phyloP scores from a whole-genome alignment of 2,329 filamentous ascomycete genomes.

The Hymenoscyphus scutula region DNA sequence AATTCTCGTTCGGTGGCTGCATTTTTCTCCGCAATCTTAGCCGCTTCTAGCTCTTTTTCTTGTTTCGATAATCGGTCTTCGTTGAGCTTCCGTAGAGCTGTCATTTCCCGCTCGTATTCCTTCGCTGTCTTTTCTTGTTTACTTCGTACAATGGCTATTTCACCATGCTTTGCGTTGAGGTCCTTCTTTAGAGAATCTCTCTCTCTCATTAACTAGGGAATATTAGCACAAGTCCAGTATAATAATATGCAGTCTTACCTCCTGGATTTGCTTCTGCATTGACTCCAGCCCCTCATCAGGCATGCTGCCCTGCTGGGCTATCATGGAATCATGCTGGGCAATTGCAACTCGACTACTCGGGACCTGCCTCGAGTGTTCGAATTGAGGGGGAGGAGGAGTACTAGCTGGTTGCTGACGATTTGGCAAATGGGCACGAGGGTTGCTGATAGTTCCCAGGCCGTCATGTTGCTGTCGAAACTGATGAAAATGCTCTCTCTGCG shows the following conservation, averaged over 20 bases:
- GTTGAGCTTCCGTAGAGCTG: slow-evolving; percentile 59
- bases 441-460: slow-evolving; percentile 21
- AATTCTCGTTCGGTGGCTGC: slow-evolving; percentile 71
- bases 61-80: slow-evolving; percentile 63
- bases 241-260: slow-evolving; percentile 20
- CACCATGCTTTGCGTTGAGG: slow-evolving; percentile 63
- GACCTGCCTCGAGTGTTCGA: slow-evolving; percentile 13
- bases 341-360: slow-evolving; percentile 8
- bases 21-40: slow-evolving; percentile 62
- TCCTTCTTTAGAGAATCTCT: slow-evolving; percentile 55
- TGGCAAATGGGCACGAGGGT: slow-evolving; percentile 13
- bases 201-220: slow-evolving; percentile 45
- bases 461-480: slow-evolving; percentile 29
- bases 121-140: slow-evolving; percentile 62
- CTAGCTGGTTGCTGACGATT: slow-evolving; percentile 19
- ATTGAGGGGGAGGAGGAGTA: slow-evolving; percentile 14
- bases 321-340: slow-evolving; percentile 21
- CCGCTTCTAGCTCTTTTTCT: slow-evolving; percentile 61
- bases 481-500: slow-evolving; percentile 27
- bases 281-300: slow-evolving; percentile 11
- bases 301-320: slow-evolving; percentile 20
- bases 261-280: slow-evolving; percentile 30
- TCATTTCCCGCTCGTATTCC: slow-evolving; percentile 61
- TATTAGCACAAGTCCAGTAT: not conserved
- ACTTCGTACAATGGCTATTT: slow-evolving; percentile 71